Base-by-base conservation (phyloP, 2,329 filamentous ascomycete genomes). In the Ophiostoma sp. region DNA sequence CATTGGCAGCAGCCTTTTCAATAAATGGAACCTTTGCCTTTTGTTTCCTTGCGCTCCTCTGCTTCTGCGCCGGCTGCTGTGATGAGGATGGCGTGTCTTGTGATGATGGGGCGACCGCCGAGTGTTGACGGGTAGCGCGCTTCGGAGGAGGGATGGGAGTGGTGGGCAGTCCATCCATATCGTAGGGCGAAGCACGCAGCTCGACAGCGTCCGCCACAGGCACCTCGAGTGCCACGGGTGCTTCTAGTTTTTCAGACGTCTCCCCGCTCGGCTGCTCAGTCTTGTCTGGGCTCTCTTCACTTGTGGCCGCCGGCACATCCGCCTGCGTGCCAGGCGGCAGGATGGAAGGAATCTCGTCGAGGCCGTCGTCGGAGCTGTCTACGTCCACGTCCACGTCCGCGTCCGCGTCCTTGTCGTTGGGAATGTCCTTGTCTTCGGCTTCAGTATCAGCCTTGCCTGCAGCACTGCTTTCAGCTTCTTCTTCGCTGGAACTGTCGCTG, bases 321-420 rank as follows among this genome's bases (percentile, higher is more conserved):
- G 60, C 38, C 1, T 62, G 9, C 4, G 47, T 60, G n/a, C 63
- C 66, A 18, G 64, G 63, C 14, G 64, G 69, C 4, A 66, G 64
- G 2, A 27, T 58, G 8, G 47, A 16, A 0, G 69, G 69, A 8
- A 71, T 71, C 36, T 71, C 69, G 9, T 71, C 69, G 3, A 71
- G 42, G 16, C 63, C 68, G 65, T 70, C 68, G 38, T 69, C 68
- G 0, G 68, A 68, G 64, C 70, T 71, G 16, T 67, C 52, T 2
- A 68, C 62, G 2, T 62, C 66, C 9, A 52, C 60, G 4, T 40
- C 62, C 1, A 49, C 12, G 0, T 55, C 49, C 4, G 2, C 27
- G 2, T 27, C 27, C 27, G 2, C 27, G 2, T 38, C 62, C 1
- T 45, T 38, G 5, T 55, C 40, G 9, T 38, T 36, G 9, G 60